Evolutionary conservation across 495 filamentous ascomycete species (phyloP).

Genomic region (Penicillium coffeae): DNA sequence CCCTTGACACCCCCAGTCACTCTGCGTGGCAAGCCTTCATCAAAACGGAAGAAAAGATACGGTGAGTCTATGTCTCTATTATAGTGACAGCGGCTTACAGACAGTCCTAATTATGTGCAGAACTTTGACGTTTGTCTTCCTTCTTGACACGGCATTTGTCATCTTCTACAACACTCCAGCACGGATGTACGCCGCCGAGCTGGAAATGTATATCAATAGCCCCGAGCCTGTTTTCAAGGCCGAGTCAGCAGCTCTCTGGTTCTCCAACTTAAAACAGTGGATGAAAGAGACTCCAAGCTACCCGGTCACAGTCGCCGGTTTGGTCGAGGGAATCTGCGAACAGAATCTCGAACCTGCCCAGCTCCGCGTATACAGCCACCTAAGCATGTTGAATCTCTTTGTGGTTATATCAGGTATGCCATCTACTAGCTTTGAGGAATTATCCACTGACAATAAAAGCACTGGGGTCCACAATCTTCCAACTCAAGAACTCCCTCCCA

Average conservation of each 20-base stretch:
- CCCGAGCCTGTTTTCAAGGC: constrained; percentile 31
- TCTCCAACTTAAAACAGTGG: neutral
- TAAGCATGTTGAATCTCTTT: neutral
- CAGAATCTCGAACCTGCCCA: neutral
- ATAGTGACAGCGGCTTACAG: neutral
- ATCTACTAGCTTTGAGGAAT: neutral
- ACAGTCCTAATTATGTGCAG: constrained; percentile 1
- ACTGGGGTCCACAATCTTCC: neutral
- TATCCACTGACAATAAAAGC: neutral
- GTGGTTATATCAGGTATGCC: neutral
- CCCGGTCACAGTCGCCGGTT: neutral
- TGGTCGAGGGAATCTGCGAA: neutral
- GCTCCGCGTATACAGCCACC: neutral
- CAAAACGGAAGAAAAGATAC: constrained; percentile 16
- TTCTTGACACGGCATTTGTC: constrained; percentile 25
- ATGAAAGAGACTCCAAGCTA: neutral
- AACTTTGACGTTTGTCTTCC: constrained; percentile 19
- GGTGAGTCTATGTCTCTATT: constrained; percentile 5
- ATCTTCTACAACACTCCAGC: constrained; percentile 29
- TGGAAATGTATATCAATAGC: constrained; percentile 24
- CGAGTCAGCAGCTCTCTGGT: constrained; percentile 1
- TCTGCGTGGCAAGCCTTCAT: neutral
- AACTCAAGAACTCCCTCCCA: neutral
- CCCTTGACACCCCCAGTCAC: neutral
- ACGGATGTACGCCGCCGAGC: constrained; percentile 28